Percentiles rank a stretch among this genome's conserved stretches.
Conservation (phyloP, 106 monocot species). For the Dactylorhiza incarnata region DNA sequence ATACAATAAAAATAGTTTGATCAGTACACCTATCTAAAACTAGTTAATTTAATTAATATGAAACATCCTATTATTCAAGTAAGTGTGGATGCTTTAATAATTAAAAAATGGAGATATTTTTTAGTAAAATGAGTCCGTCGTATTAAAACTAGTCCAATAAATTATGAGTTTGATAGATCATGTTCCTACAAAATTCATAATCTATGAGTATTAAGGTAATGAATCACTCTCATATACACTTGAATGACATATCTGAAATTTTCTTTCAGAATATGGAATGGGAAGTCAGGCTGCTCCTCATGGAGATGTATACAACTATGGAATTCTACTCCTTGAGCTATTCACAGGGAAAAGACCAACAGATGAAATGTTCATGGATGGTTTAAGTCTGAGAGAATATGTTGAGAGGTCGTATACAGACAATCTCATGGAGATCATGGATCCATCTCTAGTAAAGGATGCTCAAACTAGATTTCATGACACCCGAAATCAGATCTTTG, state of each 20-base stretch:
- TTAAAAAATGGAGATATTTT: no score
- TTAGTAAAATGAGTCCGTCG: no score
- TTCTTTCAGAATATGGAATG: constrained; percentile 5
- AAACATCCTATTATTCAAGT: no score
- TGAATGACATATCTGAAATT: background rate
- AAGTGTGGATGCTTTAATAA: no score
- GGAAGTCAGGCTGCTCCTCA: background rate
- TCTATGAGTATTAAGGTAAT: no score
- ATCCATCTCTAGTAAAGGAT: background rate
- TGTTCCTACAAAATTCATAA: no score
- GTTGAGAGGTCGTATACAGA: background rate
- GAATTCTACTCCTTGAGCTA: constrained; percentile 2
- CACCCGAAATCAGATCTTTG: background rate
- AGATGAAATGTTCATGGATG: constrained; percentile 5
- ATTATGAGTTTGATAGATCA: no score
- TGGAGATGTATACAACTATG: constrained; percentile 4
- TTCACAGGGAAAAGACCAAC: constrained; percentile 4
- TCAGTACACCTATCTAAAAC: no score
- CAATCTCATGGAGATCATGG: background rate
- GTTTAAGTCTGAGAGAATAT: background rate
- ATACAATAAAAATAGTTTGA: background rate
- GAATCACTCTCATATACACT: background rate
- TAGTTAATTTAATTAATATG: no score
- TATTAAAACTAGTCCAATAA: no score
- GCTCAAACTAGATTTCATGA: background rate